Percentiles rank a stretch among this genome's conserved stretches.
Evolutionary conservation across 176 grass and related monocot genomes (phyloP).

Genomic region (Carex scoparia): DNA sequence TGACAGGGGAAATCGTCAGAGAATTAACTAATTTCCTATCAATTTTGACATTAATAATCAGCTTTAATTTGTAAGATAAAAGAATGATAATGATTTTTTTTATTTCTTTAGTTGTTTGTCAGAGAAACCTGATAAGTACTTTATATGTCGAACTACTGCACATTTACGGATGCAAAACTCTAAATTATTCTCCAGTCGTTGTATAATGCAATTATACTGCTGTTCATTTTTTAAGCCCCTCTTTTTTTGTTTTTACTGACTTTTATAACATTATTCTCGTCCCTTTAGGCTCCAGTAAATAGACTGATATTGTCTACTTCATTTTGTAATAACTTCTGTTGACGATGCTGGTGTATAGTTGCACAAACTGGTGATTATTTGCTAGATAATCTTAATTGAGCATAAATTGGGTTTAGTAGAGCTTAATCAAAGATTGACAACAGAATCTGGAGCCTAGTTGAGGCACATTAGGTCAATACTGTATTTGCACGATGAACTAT

Average conservation of each 20-base stretch:
- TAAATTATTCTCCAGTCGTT: neutral
- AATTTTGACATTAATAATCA: neutral
- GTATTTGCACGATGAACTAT: slow-evolving; percentile 4
- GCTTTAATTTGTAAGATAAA: neutral
- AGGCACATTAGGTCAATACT: neutral
- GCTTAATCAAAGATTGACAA: neutral
- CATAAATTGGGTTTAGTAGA: neutral
- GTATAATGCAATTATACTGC: neutral
- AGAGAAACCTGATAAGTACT: neutral
- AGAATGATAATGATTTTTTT: neutral
- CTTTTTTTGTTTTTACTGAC: neutral
- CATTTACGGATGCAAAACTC: neutral
- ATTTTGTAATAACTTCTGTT: neutral
- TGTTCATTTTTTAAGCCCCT: neutral
- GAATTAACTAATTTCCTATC: neutral
- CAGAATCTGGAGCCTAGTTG: neutral
- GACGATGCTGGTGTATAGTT: neutral
- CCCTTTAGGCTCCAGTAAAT: neutral
- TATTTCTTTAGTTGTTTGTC: neutral
- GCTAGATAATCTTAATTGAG: neutral
- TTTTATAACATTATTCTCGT: neutral
- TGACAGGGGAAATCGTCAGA: neutral
- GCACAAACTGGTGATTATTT: neutral
- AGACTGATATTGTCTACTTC: neutral
- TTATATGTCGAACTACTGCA: neutral